Base-by-base conservation (phyloP, 2,329 filamentous ascomycete genomes). In the Dactylonectria estremocensis region DNA sequence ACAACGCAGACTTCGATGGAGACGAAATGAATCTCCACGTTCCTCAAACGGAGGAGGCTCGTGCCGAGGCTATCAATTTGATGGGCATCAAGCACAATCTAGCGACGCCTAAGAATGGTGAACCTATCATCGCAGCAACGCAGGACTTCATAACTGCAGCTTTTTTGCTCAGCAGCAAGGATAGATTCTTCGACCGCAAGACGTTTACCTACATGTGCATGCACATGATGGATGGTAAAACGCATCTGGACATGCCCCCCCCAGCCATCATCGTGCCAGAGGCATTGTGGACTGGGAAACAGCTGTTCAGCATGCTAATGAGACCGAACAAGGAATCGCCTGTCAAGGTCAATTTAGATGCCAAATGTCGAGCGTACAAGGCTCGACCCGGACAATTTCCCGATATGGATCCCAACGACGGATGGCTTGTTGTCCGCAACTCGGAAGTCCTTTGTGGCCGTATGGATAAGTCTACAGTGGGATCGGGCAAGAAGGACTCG, bases 21-120 rank as follows among this genome's bases (percentile, higher is more conserved):
- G 96, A 99, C 75, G 96, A 99, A 81, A 99, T 99, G 96, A 99
- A 99, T 76, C 83, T 99, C 54, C 96, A 99, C 82, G 95, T 99
- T 16, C 96, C 96, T 2, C 96, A 99, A 79, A 98, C 96, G 0
- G 96, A 99, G 83, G 96, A 99, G 81, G 95, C 96, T 11, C 90
- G 96, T 64, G 94, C 95, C 2, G 96, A 99, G 81, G 96, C 96
- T 1, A 97, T 97, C 76, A 95, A 95, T 73, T 84, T 99, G 54
- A 99, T 99, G 96, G 96, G 96, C 48, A 95, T 99, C 63, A 97
- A 98, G 83, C 91, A 98, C 85, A 99, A 99, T 79, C 82, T 99
- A 66, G 93, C 93, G 3, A 99, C 96, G 0, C 96, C 96, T 1
- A 98, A 98, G 82, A 98, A 98, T 82, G 96, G 96, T 78, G 95